Conservation (phyloP, 345 rosid species). For the Brassica juncea region DNA sequence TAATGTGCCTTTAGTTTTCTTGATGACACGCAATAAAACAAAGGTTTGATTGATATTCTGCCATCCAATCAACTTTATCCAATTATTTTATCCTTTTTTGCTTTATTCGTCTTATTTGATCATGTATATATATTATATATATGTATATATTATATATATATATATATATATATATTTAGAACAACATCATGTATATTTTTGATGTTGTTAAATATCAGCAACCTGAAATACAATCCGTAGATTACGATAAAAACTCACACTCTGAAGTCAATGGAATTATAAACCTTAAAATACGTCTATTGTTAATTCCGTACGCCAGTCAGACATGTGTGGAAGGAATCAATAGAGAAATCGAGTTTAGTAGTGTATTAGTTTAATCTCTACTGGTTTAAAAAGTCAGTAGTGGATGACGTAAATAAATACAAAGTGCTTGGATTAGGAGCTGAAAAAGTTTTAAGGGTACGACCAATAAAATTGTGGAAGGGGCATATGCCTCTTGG, state of each 20-base stretch:
- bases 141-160: too few relatives aligned
- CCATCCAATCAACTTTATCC: neutral
- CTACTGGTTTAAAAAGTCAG: neutral
- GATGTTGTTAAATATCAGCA: neutral
- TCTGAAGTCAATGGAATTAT: slow-evolving; percentile 27
- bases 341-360: slow-evolving; percentile 18
- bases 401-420: slow-evolving; percentile 31
- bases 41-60: neutral
- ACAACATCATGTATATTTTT: too few relatives aligned
- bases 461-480: slow-evolving; percentile 37
- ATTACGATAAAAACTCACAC: slow-evolving; percentile 12
- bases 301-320: neutral
- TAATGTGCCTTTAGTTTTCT: neutral
- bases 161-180: too few relatives aligned
- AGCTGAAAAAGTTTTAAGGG: neutral
- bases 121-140: neutral
- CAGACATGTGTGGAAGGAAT: slow-evolving; percentile 38
- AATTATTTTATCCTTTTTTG: too few relatives aligned
- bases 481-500: slow-evolving; percentile 47
- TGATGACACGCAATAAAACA: neutral
- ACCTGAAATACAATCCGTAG: neutral
- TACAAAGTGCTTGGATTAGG: slow-evolving; percentile 38
- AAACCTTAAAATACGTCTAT: slow-evolving; percentile 12
- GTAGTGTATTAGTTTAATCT: neutral
- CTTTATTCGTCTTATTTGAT: neutral